These are phyloP conservation scores for Saururus chinensis DNA, from an alignment of 164 flowering plant species.

Conservation along the genomic window DNA sequence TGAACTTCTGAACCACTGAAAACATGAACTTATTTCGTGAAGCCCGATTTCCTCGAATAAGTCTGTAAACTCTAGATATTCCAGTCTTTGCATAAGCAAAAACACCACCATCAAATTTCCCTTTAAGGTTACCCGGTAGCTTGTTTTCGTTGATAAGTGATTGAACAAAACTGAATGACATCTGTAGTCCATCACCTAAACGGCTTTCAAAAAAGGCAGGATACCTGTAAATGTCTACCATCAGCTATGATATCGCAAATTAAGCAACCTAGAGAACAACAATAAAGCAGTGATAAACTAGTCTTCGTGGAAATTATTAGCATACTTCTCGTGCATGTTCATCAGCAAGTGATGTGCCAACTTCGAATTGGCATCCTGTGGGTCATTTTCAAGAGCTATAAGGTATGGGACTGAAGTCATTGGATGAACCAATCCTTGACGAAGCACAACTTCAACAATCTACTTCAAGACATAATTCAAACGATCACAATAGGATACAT, in stretches of 20 bases:
- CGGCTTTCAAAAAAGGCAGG: slow-evolving; percentile 95
- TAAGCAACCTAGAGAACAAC: slow-evolving; percentile 1
- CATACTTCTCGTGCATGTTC: slow-evolving; percentile 98
- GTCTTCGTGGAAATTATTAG: neutral
- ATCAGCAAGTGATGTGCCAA: slow-evolving; percentile 86
- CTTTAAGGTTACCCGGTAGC: slow-evolving; percentile 37
- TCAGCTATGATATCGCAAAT: neutral
- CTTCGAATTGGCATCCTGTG: slow-evolving; percentile 70
- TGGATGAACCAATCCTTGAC: slow-evolving; percentile 99
- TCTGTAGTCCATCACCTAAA: slow-evolving; percentile 95
- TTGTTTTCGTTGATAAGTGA: slow-evolving; percentile 33
- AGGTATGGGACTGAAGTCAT: slow-evolving; percentile 94
- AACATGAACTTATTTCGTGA: slow-evolving; percentile 94
- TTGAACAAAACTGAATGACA: slow-evolving; percentile 77
- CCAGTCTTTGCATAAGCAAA: slow-evolving; percentile 63
- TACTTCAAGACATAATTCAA: slow-evolving; percentile 15
- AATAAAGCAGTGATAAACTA: no score
- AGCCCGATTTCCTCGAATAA: slow-evolving; percentile 80
- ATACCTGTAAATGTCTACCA: slow-evolving; percentile 45
- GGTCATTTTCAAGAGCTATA: slow-evolving; percentile 95
- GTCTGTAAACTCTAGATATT: slow-evolving; percentile 87
- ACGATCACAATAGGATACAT: neutral
- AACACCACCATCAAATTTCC: slow-evolving; percentile 44
- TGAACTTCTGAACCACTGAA: slow-evolving; percentile 86
- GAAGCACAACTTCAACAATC: slow-evolving; percentile 94